Percentiles rank a stretch among this genome's conserved stretches.
These are phyloP conservation scores for Mycena chlorophos DNA, from an alignment of 768 basidiomycete genomes.

Conservation along the genomic window DNA sequence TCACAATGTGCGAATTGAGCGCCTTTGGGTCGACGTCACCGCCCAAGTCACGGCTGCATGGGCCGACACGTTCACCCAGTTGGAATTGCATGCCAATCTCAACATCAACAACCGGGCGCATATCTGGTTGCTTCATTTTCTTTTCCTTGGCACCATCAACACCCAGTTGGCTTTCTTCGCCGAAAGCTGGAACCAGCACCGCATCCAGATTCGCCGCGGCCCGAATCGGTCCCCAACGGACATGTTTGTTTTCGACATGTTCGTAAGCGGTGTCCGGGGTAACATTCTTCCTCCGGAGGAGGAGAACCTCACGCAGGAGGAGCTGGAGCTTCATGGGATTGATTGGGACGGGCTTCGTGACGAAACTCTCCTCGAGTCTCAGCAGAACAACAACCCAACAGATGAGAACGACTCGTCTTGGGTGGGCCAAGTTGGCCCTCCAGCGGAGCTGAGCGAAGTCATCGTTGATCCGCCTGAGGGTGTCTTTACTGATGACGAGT, in stretches of 20 bases:
- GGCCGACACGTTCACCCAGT: slow-evolving; percentile 35
- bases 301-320: not conserved
- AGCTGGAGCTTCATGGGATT: slow-evolving; percentile 13
- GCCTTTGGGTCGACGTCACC: slow-evolving; percentile 40
- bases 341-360: slow-evolving; percentile 14
- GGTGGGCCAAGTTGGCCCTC: slow-evolving; percentile 8
- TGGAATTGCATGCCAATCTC: slow-evolving; percentile 32
- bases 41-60: slow-evolving; percentile 34
- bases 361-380: slow-evolving; percentile 1
- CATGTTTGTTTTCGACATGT: slow-evolving; percentile 33
- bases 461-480: slow-evolving; percentile 2
- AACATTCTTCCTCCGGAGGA: not conserved
- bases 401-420: slow-evolving; percentile 5
- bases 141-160: slow-evolving; percentile 37
- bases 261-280: slow-evolving; percentile 30
- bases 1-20: slow-evolving; percentile 41
- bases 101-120: slow-evolving; percentile 28
- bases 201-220: slow-evolving; percentile 21
- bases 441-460: slow-evolving; percentile 8
- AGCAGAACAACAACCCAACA: not conserved
- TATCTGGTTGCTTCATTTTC: slow-evolving; percentile 41
- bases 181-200: slow-evolving; percentile 37
- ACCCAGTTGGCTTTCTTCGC: slow-evolving; percentile 31
- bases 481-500: not conserved
- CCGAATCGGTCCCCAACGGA: slow-evolving; percentile 24